Conservation (phyloP, 345 rosid genomes). For the Physaria fendleri region DNA sequence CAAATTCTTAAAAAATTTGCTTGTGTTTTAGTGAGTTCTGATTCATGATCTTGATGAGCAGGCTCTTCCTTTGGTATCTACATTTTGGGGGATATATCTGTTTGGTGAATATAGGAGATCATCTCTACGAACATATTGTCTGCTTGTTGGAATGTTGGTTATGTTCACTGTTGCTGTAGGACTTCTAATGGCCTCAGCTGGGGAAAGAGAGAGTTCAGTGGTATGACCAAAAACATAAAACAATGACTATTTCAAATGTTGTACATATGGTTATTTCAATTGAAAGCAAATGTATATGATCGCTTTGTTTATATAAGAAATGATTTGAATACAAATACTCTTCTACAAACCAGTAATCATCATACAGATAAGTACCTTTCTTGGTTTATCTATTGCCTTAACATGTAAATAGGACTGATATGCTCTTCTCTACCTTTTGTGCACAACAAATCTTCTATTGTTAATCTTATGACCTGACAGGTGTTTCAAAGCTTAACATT, state of each 20-base stretch:
- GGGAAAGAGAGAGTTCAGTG: slow-evolving; percentile 35
- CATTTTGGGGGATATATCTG: slow-evolving; percentile 74
- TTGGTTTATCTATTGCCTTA: no score
- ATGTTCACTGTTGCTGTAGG: slow-evolving; percentile 74
- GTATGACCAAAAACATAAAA: not conserved
- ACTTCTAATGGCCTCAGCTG: slow-evolving; percentile 72
- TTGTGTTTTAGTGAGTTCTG: slow-evolving; percentile 3
- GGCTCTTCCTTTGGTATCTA: slow-evolving; percentile 90
- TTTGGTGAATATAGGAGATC: slow-evolving; percentile 86
- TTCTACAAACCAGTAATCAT: not conserved
- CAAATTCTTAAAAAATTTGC: not conserved
- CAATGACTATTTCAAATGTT: not conserved
- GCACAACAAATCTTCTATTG: no score
- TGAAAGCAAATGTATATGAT: not conserved
- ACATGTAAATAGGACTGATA: no score
- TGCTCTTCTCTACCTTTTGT: no score
- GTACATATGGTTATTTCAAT: not conserved
- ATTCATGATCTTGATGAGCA: slow-evolving; percentile 22
- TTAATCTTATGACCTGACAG: no score
- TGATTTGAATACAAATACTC: not conserved
- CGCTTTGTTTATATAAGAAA: not conserved
- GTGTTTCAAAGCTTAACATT: no score
- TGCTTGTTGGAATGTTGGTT: slow-evolving; percentile 56
- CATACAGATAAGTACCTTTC: no score
- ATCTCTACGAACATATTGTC: slow-evolving; percentile 48